Conservation (phyloP, 768 basidiomycete species). For the Boletus sp. region DNA sequence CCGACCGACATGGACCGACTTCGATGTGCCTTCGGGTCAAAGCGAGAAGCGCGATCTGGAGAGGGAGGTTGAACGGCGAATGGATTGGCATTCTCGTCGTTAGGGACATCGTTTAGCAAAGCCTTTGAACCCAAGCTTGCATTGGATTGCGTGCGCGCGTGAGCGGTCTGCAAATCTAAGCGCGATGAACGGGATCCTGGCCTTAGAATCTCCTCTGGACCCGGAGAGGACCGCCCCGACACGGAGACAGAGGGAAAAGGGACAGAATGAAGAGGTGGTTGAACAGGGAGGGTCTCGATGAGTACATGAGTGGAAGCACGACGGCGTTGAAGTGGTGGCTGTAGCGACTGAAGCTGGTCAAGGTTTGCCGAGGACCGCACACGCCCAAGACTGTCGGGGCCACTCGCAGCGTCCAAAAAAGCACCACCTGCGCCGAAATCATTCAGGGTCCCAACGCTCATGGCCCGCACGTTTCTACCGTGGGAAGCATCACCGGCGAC, state of each 20-base stretch:
- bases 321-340: conserved; percentile 43
- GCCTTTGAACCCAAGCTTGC: conserved; percentile 50
- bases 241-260: conserved; percentile 63
- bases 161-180: conserved; percentile 32
- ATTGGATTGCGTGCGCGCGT: conserved; percentile 48
- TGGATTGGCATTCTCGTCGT: conserved; percentile 30
- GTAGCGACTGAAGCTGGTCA: conserved; percentile 41
- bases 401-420: conserved; percentile 40
- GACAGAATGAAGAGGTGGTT: conserved; percentile 46
- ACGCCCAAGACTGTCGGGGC: conserved; percentile 35
- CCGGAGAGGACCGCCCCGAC: conserved; percentile 45
- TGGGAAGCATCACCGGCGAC: conserved; percentile 40
- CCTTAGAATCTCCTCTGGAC: conserved; percentile 37
- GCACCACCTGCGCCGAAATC: conserved; percentile 47
- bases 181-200: conserved; percentile 34
- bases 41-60: conserved; percentile 39
- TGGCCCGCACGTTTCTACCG: conserved; percentile 50
- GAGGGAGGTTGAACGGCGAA: conserved; percentile 37
- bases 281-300: conserved; percentile 40
- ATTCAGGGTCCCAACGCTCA: conserved; percentile 65
- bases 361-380: conserved; percentile 61
- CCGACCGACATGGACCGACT: conserved; percentile 44
- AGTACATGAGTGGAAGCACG: conserved; percentile 49
- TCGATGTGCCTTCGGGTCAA: conserved; percentile 40
- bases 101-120: conserved; percentile 39